phyloP scores from a whole-genome alignment of 148 eudicot species.

The Simmondsia chinensis region DNA sequence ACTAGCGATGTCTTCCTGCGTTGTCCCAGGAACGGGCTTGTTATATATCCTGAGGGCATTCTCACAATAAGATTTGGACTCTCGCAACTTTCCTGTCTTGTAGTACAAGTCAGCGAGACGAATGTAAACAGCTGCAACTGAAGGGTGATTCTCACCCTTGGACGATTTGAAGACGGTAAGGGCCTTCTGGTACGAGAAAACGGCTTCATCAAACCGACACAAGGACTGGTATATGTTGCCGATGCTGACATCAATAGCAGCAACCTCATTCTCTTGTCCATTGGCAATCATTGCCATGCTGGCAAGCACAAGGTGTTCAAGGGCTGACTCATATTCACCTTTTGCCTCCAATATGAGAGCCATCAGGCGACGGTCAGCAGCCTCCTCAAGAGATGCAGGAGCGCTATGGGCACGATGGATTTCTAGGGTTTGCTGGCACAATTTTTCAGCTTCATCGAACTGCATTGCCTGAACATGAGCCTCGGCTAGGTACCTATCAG shows the following conservation, averaged over 20 bases:
- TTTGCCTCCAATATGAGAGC: conserved; percentile 97
- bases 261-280: conserved; percentile 94
- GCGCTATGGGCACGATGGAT: conserved; percentile 87
- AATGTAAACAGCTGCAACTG: conserved; percentile 85
- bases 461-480: conserved; percentile 99
- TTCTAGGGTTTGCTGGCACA: conserved; percentile 82
- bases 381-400: conserved; percentile 96
- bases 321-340: conserved; percentile 81
- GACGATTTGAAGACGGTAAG: conserved; percentile 90
- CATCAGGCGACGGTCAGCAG: conserved; percentile 96
- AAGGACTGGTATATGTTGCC: conserved; percentile 81
- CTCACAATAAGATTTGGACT: conserved; percentile 92
- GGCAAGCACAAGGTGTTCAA: conserved; percentile 95
- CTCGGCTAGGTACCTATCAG: conserved; percentile 78
- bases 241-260: conserved; percentile 84
- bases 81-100: conserved; percentile 91
- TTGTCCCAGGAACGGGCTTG: conserved; percentile 95
- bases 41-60: conserved; percentile 89
- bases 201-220: conserved; percentile 81
- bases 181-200: conserved; percentile 93
- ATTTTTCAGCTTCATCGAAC: conserved; percentile 83
- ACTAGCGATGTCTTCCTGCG: conserved; percentile 78
- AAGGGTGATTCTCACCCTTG: conserved; percentile 95
- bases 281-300: conserved; percentile 99
- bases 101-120: conserved; percentile 85